A percentile compares a stretch with the other conserved stretches of the same genome.
These are phyloP conservation scores for Fistulinella cinereoalba DNA, from an alignment of 1,284 basidiomycete species.

Conservation along the genomic window DNA sequence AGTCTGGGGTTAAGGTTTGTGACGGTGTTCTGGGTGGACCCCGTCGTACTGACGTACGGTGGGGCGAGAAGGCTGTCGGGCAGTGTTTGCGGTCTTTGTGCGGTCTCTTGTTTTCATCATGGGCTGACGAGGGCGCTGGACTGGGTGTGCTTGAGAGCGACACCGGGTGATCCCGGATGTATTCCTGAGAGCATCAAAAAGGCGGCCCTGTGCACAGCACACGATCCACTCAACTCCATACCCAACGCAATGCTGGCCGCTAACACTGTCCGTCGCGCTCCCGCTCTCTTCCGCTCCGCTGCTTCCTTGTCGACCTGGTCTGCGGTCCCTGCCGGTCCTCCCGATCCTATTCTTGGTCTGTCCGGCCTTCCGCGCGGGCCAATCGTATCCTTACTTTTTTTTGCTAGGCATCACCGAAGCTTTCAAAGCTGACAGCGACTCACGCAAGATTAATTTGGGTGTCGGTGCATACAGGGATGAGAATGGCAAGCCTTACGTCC, in stretches of 20 bases:
- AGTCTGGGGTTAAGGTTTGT: conserved; percentile 16
- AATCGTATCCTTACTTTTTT: conserved; percentile 1
- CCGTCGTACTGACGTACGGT: too few species aligned
- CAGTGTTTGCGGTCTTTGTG: not conserved
- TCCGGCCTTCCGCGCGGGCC: conserved; percentile 1
- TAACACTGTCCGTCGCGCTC: conserved; percentile 44
- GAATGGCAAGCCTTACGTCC: conserved; percentile 93
- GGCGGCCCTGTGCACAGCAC: not conserved
- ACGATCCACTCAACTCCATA: conserved; percentile 4
- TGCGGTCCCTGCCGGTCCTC: conserved; percentile 82
- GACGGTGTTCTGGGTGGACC: not conserved
- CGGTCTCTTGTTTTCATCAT: not conserved
- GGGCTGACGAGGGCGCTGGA: not conserved
- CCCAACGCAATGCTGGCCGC: conserved; percentile 42
- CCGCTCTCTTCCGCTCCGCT: conserved; percentile 34
- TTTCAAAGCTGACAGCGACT: conserved; percentile 90
- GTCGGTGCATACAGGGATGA: conserved; percentile 94
- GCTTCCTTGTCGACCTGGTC: conserved; percentile 75
- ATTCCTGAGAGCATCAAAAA: conserved; percentile 1
- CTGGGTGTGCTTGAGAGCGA: not conserved
- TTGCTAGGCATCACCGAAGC: conserved; percentile 81
- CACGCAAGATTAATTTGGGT: conserved; percentile 96
- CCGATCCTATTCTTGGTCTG: conserved; percentile 89
- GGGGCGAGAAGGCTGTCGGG: too few species aligned
- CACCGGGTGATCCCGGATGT: conserved; percentile 23